Percentiles rank a stretch among this genome's conserved stretches.
Evolutionary conservation across 192 early-diverging fungal genomes (phyloP).

Genomic region (Backusella westeae): DNA sequence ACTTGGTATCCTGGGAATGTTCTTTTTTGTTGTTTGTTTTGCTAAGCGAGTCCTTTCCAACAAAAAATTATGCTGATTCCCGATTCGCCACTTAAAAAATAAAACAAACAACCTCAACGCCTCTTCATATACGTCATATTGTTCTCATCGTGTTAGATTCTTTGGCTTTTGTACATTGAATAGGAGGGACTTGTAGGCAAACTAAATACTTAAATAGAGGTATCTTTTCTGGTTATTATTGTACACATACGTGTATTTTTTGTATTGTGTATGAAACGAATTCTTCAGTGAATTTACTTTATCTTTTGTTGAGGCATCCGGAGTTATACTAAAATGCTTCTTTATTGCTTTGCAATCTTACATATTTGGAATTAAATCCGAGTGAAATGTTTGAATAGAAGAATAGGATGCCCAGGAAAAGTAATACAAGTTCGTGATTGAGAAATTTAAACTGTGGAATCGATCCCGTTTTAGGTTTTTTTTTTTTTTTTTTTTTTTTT

Average conservation of each 20-base stretch:
- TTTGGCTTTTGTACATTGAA: not conserved
- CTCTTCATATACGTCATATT: not conserved
- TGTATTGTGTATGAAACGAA: not conserved
- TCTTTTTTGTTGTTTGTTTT: not conserved
- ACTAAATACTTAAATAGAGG: not conserved
- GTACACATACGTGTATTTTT: no score
- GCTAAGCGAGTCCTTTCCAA: not conserved
- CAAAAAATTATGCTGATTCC: not conserved
- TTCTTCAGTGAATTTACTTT: not conserved
- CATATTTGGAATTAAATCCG: not conserved
- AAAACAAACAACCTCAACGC: not conserved
- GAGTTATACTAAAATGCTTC: not conserved
- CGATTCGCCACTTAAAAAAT: not conserved
- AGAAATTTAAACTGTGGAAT: not conserved
- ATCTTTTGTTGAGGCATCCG: not conserved
- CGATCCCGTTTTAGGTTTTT: not conserved
- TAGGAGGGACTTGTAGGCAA: not conserved
- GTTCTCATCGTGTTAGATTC: not conserved
- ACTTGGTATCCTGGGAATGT: no score
- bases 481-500: no score
- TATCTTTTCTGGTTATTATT: no score
- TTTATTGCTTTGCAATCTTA: not conserved
- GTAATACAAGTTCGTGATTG: not conserved
- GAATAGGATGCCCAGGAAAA: not conserved
- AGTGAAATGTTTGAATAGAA: not conserved